A percentile compares a stretch with the other conserved stretches of the same genome.
Evolutionary conservation across 1,284 basidiomycete species (phyloP).

Genomic region (Cryptococcus sp.): DNA sequence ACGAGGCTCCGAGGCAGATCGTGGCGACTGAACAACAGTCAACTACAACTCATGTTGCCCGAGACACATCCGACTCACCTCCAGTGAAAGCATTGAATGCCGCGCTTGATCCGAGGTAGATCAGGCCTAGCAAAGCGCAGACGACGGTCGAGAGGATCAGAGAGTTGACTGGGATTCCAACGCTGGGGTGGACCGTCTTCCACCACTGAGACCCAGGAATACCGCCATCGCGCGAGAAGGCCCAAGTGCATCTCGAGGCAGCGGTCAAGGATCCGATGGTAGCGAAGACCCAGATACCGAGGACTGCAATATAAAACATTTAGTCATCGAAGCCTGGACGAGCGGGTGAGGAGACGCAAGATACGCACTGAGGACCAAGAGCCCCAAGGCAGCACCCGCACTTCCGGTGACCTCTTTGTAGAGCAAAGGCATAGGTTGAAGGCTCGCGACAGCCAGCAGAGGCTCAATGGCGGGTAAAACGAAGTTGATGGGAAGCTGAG

Average conservation of each 20-base stretch:
- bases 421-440: conserved; percentile 55
- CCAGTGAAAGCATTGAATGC: conserved; percentile 48
- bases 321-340: neutral
- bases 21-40: conserved; percentile 35
- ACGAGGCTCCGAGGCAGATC: conserved; percentile 49
- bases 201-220: conserved; percentile 53
- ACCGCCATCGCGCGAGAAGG: conserved; percentile 56
- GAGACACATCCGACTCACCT: conserved; percentile 23
- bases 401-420: conserved; percentile 55
- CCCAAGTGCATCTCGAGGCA: conserved; percentile 55
- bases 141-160: conserved; percentile 54
- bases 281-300: conserved; percentile 57
- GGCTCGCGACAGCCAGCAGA: conserved; percentile 51
- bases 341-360: neutral
- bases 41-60: neutral
- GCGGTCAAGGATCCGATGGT: conserved; percentile 56
- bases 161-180: conserved; percentile 53
- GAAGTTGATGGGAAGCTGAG: conserved; percentile 56
- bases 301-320: conserved; percentile 30
- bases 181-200: conserved; percentile 50
- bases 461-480: conserved; percentile 53
- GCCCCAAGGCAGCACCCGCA: conserved; percentile 54
- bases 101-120: conserved; percentile 49
- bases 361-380: conserved; percentile 53
- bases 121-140: conserved; percentile 53